Conservation (phyloP, 768 basidiomycete species). For the Leccinum obscurum region DNA sequence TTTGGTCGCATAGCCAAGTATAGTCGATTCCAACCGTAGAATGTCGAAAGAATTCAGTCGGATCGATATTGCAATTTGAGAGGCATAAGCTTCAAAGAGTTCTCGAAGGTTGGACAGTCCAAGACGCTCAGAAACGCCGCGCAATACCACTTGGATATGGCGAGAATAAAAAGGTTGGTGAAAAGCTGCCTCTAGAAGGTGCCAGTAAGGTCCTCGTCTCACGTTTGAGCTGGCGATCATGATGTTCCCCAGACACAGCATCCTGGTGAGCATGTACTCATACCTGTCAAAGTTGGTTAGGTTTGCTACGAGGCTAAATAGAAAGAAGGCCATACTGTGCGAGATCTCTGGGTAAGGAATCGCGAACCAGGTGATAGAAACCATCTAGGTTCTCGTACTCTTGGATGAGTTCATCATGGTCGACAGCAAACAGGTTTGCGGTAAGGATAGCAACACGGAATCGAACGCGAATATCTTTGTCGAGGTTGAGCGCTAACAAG, state of each 20-base stretch:
- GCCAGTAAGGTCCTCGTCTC: slow-evolving; percentile 84
- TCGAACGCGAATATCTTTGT: slow-evolving; percentile 82
- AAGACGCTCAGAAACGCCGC: slow-evolving; percentile 62
- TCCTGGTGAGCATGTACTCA: slow-evolving; percentile 74
- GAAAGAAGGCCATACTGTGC: slow-evolving; percentile 44
- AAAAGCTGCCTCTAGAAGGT: slow-evolving; percentile 70
- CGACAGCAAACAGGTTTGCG: slow-evolving; percentile 55
- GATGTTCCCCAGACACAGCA: slow-evolving; percentile 71
- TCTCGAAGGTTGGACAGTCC: slow-evolving; percentile 59
- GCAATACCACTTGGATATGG: slow-evolving; percentile 51
- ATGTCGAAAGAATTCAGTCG: slow-evolving; percentile 50
- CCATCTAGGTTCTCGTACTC: slow-evolving; percentile 25
- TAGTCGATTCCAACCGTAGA: slow-evolving; percentile 60
- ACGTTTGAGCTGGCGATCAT: slow-evolving; percentile 77
- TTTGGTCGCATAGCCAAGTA: slow-evolving; percentile 75
- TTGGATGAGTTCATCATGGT: slow-evolving; percentile 30
- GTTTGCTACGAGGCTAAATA: slow-evolving; percentile 6
- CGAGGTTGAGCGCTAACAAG: slow-evolving; percentile 55
- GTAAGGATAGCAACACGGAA: slow-evolving; percentile 69
- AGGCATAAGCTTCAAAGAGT: slow-evolving; percentile 78
- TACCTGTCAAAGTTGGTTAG: slow-evolving; percentile 45
- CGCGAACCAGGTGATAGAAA: slow-evolving; percentile 49
- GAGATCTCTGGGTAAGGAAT: slow-evolving; percentile 44
- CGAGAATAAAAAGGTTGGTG: slow-evolving; percentile 31
- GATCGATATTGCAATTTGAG: slow-evolving; percentile 73